A percentile compares a stretch with the other conserved stretches of the same genome.
Conservation (phyloP, 1,139 yeast genomes). For the Torulaspora pretoriensis region DNA sequence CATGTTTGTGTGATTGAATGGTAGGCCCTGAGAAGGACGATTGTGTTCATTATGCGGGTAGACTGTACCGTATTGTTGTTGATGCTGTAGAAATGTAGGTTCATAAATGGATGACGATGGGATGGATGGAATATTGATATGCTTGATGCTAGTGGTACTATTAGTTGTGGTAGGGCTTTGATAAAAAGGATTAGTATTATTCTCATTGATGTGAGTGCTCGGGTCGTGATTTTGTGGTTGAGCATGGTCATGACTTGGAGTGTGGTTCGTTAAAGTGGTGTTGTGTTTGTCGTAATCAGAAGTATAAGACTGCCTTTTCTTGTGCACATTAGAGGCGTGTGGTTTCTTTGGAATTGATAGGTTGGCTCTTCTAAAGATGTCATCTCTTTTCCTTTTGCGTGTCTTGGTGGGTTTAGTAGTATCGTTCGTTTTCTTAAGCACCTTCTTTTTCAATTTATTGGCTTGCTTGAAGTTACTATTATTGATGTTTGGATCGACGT, state of each 20-base stretch:
- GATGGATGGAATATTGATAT: neutral
- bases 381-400: constrained; percentile 6
- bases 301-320: neutral
- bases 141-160: neutral
- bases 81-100: constrained; percentile 2
- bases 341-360: constrained; percentile 8
- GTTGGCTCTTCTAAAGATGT: constrained; percentile 10
- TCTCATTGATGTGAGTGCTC: neutral
- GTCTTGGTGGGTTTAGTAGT: constrained; percentile 1
- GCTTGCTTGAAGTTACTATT: neutral
- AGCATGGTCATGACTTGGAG: neutral
- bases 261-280: constrained; percentile 1
- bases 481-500: neutral
- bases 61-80: constrained; percentile 3
- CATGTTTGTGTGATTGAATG: neutral
- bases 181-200: neutral
- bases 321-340: neutral
- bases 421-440: neutral
- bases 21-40: neutral
- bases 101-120: neutral
- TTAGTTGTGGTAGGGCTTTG: neutral
- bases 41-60: constrained; percentile 1
- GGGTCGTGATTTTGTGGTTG: neutral
- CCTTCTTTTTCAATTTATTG: constrained; percentile 1
- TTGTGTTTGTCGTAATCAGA: neutral